These are phyloP conservation scores for Cladosporium halotolerans DNA, from an alignment of 2,329 filamentous ascomycete species.

Conservation along the genomic window DNA sequence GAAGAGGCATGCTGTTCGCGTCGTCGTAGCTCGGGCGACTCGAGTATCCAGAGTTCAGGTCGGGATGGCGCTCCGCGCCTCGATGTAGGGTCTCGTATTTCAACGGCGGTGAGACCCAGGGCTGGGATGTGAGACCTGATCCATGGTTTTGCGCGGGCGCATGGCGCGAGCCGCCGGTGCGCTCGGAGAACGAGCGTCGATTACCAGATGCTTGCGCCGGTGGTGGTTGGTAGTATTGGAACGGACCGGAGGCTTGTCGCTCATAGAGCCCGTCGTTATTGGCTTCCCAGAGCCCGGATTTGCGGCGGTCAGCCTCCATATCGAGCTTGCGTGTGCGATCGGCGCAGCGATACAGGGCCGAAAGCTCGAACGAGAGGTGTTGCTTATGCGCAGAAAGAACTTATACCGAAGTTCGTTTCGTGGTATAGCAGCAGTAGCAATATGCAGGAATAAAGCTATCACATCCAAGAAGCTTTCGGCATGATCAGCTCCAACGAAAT, in stretches of 20 bases:
- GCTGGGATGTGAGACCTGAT: conserved; percentile 12
- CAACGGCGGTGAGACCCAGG: conserved; percentile 9
- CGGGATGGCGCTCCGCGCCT: background rate
- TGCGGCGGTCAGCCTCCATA: conserved; percentile 21
- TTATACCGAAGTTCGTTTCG: too few species aligned
- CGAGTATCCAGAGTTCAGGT: background rate
- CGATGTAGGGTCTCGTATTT: conserved; percentile 1
- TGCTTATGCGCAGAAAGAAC: too few species aligned
- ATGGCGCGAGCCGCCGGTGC: conserved; percentile 13
- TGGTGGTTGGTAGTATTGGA: conserved; percentile 28
- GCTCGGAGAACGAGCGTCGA: conserved; percentile 27
- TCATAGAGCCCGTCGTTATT: conserved; percentile 13
- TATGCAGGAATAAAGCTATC: too few species aligned
- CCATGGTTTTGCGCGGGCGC: conserved; percentile 12
- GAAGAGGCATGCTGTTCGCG: conserved; percentile 1
- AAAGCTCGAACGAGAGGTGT: too few species aligned
- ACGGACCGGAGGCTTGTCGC: conserved; percentile 17
- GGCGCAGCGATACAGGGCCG: background rate
- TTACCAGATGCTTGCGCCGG: conserved; percentile 11
- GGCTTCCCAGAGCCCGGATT: conserved; percentile 26
- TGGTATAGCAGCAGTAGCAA: too few species aligned
- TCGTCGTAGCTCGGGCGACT: conserved; percentile 2
- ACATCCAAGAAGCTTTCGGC: too few species aligned
- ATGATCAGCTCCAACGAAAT: too few species aligned
- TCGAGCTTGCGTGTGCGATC: background rate